phyloP scores from a whole-genome alignment of 2,329 filamentous ascomycete genomes.

The Verticillium tricorpus region DNA sequence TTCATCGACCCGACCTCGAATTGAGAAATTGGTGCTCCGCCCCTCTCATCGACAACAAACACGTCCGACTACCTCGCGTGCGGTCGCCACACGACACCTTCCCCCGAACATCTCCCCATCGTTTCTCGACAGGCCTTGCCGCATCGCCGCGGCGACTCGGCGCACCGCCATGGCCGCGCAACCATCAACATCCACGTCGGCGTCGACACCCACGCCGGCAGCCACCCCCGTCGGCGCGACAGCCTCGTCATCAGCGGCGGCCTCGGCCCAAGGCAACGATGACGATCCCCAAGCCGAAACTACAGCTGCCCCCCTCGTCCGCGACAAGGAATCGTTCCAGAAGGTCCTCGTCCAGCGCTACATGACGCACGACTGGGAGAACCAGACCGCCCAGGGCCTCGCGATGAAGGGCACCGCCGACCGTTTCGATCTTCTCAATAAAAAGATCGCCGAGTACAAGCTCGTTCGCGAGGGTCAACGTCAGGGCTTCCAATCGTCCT shows the following conservation, averaged over 20 bases:
- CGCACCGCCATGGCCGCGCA: conserved; percentile 39
- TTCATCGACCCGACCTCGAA: background rate
- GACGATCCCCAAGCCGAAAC: conserved; percentile 14
- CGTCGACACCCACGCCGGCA: conserved; percentile 15
- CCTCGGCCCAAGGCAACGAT: conserved; percentile 17
- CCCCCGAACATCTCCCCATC: conserved; percentile 4
- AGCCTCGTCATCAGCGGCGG: conserved; percentile 23
- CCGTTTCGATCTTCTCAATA: conserved; percentile 58
- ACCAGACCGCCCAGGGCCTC: conserved; percentile 46
- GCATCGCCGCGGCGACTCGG: conserved; percentile 32
- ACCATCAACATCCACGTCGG: conserved; percentile 26
- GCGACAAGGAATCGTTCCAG: conserved; percentile 53
- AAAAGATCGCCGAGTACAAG: conserved; percentile 67
- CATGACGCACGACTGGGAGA: conserved; percentile 49
- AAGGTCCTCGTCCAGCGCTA: conserved; percentile 50
- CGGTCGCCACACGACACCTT: background rate
- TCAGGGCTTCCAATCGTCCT: conserved; percentile 41
- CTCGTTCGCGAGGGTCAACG: conserved; percentile 52
- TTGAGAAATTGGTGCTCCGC: background rate
- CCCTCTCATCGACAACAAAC: background rate
- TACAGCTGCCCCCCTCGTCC: conserved; percentile 28
- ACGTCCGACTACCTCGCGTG: background rate
- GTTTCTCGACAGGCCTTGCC: conserved; percentile 15
- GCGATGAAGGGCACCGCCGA: conserved; percentile 50
- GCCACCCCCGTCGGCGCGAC: conserved; percentile 19